Percentiles rank a stretch among this genome's conserved stretches.
Evolutionary conservation across 768 basidiomycete species (phyloP).

Genomic region (Hygrocybe punicea): DNA sequence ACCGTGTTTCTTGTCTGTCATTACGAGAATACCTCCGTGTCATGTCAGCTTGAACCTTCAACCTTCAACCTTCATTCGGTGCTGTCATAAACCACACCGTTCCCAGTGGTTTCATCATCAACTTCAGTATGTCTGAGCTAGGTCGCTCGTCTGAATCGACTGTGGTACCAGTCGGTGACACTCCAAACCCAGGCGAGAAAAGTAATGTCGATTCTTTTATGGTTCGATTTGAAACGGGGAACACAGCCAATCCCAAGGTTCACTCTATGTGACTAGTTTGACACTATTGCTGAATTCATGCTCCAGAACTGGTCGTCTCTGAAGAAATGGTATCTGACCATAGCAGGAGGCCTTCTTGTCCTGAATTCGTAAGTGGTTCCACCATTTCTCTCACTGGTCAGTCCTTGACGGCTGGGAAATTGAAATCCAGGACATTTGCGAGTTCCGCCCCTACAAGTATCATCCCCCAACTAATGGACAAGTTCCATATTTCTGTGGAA

Average conservation of each 20-base stretch:
- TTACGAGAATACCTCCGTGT: no score
- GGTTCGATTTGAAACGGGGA: constrained; percentile 37
- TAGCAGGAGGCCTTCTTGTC: constrained; percentile 47
- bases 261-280: constrained; percentile 9
- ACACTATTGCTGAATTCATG: not conserved
- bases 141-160: not conserved
- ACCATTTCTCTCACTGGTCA: not conserved
- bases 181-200: not conserved
- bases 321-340: constrained; percentile 52
- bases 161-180: no score
- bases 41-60: no score
- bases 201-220: constrained; percentile 30
- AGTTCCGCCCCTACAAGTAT: constrained; percentile 57
- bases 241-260: constrained; percentile 49
- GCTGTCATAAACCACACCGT: no score
- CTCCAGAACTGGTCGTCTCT: constrained; percentile 48
- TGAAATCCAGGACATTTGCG: constrained; percentile 59
- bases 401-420: not conserved
- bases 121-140: not conserved
- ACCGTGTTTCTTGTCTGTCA: no score
- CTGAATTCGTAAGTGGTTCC: constrained; percentile 47
- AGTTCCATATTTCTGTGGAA: constrained; percentile 50
- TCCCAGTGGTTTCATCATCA: no score
- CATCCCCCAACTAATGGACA: constrained; percentile 39
- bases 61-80: no score